Conservation (phyloP, 306 rosid species). For the Pyrus bretschneideri region DNA sequence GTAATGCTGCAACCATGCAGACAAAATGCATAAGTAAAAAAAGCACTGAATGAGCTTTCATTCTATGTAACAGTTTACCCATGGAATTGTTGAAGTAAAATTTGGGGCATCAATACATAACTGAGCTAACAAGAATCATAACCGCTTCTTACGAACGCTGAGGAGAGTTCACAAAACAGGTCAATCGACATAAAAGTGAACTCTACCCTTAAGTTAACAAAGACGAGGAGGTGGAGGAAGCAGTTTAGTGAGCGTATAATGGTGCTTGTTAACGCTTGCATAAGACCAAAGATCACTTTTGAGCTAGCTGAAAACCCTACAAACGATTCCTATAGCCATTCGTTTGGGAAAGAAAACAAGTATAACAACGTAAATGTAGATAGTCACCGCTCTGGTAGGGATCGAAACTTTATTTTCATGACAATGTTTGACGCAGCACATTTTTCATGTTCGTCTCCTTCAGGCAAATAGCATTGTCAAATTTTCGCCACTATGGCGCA, state of each 20-base stretch:
- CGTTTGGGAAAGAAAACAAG: no score
- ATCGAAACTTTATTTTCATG: neutral
- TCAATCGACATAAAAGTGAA: neutral
- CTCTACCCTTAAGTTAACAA: neutral
- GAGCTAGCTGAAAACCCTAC: neutral
- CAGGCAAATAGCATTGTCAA: no score
- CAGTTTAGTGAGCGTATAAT: neutral
- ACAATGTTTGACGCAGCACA: no score
- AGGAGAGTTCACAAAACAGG: neutral
- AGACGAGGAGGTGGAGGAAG: neutral
- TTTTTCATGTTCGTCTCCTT: no score
- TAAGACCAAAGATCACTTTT: neutral
- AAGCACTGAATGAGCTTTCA: neutral
- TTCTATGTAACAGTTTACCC: neutral
- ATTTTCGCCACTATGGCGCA: no score
- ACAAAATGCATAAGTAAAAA: neutral
- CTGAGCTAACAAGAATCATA: neutral
- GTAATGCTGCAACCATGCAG: conserved; percentile 59
- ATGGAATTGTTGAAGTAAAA: neutral
- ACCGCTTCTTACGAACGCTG: neutral
- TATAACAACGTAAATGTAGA: neutral
- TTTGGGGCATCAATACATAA: neutral
- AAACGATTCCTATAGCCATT: neutral
- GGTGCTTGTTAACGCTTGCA: neutral
- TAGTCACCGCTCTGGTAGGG: neutral